These are phyloP conservation scores for Saturnispora quitensis DNA, from an alignment of 805 yeast genomes.

Conservation along the genomic window DNA sequence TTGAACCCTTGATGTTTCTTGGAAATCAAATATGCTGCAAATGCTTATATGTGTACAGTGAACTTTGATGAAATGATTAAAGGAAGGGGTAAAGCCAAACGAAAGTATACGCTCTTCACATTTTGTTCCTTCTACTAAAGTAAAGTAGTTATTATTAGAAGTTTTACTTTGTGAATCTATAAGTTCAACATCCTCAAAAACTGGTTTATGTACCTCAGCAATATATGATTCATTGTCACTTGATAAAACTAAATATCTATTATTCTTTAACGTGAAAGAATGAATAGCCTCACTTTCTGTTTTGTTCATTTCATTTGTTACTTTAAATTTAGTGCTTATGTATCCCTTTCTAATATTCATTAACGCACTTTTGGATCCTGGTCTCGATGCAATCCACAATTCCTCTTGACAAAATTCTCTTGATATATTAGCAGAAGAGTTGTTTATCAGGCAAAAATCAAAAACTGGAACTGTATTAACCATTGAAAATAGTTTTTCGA, in stretches of 20 bases:
- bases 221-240: not conserved
- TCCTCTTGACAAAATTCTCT: conserved; percentile 19
- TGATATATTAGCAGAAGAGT: conserved; percentile 14
- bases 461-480: conserved; percentile 22
- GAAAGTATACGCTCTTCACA: not conserved
- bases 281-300: not conserved
- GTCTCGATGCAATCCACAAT: conserved; percentile 25
- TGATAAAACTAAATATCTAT: not conserved
- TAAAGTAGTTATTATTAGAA: not conserved
- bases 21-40: not conserved
- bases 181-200: not conserved
- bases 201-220: not conserved
- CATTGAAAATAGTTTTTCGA: conserved; percentile 16
- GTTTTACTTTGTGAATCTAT: not conserved
- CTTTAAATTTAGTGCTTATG: conserved; percentile 15
- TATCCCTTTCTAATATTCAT: conserved; percentile 21
- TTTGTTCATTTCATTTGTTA: not conserved
- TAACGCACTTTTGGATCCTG: conserved; percentile 19
- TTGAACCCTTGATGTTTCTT: not conserved
- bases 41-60: not conserved
- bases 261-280: not conserved
- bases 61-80: not conserved
- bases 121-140: not conserved
- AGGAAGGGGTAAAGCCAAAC: not conserved
- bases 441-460: conserved; percentile 17